Evolutionary conservation across 495 filamentous ascomycete genomes (phyloP).

Genomic region (Penicillium verhagenii): DNA sequence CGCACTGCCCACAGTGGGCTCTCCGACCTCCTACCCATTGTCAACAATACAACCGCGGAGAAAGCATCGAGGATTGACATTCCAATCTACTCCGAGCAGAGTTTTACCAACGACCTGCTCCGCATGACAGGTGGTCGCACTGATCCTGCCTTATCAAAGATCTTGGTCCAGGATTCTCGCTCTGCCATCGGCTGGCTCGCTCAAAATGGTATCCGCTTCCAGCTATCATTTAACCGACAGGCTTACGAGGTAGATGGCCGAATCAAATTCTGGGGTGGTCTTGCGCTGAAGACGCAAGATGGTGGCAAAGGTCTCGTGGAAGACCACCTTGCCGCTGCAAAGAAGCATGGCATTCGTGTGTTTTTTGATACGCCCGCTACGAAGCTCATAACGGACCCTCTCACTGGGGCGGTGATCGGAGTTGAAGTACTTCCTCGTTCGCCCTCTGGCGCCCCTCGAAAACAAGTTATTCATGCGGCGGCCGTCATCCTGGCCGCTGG

Average conservation of each 20-base stretch:
- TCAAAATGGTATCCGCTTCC: slow-evolving; percentile 50
- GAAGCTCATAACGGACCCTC: slow-evolving; percentile 34
- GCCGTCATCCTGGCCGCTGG: slow-evolving; percentile 58
- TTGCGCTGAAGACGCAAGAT: slow-evolving; percentile 55
- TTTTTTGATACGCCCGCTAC: slow-evolving; percentile 44
- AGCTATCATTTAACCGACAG: slow-evolving; percentile 61
- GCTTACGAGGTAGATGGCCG: slow-evolving; percentile 55
- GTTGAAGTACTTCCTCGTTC: slow-evolving; percentile 6
- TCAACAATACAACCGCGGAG: slow-evolving; percentile 32
- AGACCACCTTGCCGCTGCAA: slow-evolving; percentile 44
- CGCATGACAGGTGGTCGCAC: slow-evolving; percentile 49
- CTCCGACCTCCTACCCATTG: slow-evolving; percentile 43
- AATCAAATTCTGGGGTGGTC: slow-evolving; percentile 61
- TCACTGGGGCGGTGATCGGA: slow-evolving; percentile 32
- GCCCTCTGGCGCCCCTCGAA: not conserved
- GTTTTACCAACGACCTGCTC: slow-evolving; percentile 50
- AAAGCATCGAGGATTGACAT: slow-evolving; percentile 11
- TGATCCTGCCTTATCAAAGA: slow-evolving; percentile 40
- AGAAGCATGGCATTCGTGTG: slow-evolving; percentile 37
- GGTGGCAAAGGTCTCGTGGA: slow-evolving; percentile 57
- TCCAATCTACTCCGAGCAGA: slow-evolving; percentile 37
- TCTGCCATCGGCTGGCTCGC: slow-evolving; percentile 55
- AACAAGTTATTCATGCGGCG: slow-evolving; percentile 27
- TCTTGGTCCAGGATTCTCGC: slow-evolving; percentile 47
- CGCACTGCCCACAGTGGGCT: slow-evolving; percentile 46